Evolutionary conservation across 78 protist genomes (phyloP).

Genomic region (Dictyostelium discoideum): dicty_2.7 NC_007088.5:2011001-2011500

Average conservation of each 20-base stretch:
- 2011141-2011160: conserved; percentile 17
- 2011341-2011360: conserved; percentile 40
- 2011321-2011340: conserved; percentile 69
- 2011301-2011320: conserved; percentile 56
- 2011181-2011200: conserved; percentile 50
- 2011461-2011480: conserved; percentile 64
- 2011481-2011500: conserved; percentile 46
- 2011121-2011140: conserved; percentile 6
- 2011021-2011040: conserved; percentile 62
- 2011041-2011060: conserved; percentile 42
- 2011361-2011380: conserved; percentile 64
- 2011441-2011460: conserved; percentile 40
- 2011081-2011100: conserved; percentile 24
- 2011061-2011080: conserved; percentile 38
- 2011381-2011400: conserved; percentile 48
- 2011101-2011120: conserved; percentile 30
- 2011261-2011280: conserved; percentile 26
- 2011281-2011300: neutral
- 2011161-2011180: conserved; percentile 65
- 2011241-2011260: conserved; percentile 16
- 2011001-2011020: conserved; percentile 53
- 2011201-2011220: conserved; percentile 71
- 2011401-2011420: conserved; percentile 6
- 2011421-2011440: conserved; percentile 13
- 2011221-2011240: conserved; percentile 53